phyloP scores from a whole-genome alignment of 345 rosid genomes.

The Acer campestre region DNA sequence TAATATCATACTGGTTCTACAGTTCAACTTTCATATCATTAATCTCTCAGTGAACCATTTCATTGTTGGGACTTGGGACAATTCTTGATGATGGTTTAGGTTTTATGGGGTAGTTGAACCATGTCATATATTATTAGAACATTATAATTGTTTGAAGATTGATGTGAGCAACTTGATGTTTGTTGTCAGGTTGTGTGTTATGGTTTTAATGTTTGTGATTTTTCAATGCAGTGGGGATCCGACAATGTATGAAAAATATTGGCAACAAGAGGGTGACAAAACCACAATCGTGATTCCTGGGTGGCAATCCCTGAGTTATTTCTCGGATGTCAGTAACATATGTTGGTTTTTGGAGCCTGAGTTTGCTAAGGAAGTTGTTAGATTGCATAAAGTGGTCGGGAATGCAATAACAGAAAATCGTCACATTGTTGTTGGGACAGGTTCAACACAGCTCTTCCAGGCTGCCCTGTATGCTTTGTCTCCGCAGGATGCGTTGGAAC shows the following conservation, averaged over 20 bases:
- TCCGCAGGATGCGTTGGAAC: slow-evolving; percentile 53
- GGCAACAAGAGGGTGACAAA: slow-evolving; percentile 69
- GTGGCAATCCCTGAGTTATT: slow-evolving; percentile 87
- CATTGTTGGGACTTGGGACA: too few relatives aligned
- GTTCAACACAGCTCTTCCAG: slow-evolving; percentile 85
- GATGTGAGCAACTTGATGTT: neutral
- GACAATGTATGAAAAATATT: slow-evolving; percentile 75
- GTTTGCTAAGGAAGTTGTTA: slow-evolving; percentile 57
- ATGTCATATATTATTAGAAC: neutral
- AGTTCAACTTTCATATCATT: neutral
- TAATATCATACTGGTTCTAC: neutral
- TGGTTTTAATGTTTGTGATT: neutral
- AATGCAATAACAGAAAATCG: slow-evolving; percentile 74
- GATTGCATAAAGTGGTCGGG: slow-evolving; percentile 74
- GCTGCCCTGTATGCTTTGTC: slow-evolving; percentile 86
- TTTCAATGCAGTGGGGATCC: slow-evolving; percentile 82
- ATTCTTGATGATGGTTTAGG: neutral
- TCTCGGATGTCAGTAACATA: slow-evolving; percentile 60
- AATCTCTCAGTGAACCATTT: neutral
- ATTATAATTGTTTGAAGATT: neutral
- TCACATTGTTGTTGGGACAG: slow-evolving; percentile 83
- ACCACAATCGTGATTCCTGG: slow-evolving; percentile 76
- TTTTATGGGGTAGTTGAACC: neutral
- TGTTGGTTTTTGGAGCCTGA: slow-evolving; percentile 96
- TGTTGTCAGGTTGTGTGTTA: neutral